Conservation (phyloP, 345 rosid species). For the Salix arbutifolia region DNA sequence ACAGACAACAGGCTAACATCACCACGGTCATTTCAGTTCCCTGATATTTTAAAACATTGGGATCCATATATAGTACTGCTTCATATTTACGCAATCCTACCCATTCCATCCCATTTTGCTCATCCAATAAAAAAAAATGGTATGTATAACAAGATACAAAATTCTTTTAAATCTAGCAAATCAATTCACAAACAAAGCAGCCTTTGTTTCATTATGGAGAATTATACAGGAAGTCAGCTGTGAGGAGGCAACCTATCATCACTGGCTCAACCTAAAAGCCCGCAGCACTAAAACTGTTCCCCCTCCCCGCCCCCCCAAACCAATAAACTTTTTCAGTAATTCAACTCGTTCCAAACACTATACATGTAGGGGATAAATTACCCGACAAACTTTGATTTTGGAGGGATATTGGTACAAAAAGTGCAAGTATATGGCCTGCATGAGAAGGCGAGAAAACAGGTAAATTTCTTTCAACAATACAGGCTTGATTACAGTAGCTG, state of each 20-base stretch:
- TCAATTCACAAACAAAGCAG: background rate
- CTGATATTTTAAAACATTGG: background rate
- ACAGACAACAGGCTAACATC: background rate
- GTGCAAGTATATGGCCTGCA: slow-evolving; percentile 5
- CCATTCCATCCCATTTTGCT: background rate
- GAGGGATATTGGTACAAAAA: slow-evolving; percentile 11
- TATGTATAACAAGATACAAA: background rate
- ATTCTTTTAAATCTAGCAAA: background rate
- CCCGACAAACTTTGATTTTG: slow-evolving; percentile 12
- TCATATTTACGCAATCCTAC: background rate
- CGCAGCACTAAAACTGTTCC: background rate
- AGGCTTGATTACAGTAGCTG: background rate
- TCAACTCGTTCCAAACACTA: slow-evolving; percentile 13
- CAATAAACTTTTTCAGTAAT: slow-evolving; percentile 18
- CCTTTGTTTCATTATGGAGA: slow-evolving; percentile 1
- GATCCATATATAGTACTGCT: background rate
- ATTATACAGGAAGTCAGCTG: background rate
- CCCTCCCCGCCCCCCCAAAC: background rate
- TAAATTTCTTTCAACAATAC: background rate
- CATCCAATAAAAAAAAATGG: background rate
- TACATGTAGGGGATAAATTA: slow-evolving; percentile 28
- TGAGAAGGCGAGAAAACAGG: slow-evolving; percentile 2
- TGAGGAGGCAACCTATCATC: slow-evolving; percentile 23
- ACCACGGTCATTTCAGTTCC: background rate
- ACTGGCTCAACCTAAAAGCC: slow-evolving; percentile 3